Conservation (phyloP, 495 filamentous ascomycete species). For the Talaromyces trachyspermus region DNA sequence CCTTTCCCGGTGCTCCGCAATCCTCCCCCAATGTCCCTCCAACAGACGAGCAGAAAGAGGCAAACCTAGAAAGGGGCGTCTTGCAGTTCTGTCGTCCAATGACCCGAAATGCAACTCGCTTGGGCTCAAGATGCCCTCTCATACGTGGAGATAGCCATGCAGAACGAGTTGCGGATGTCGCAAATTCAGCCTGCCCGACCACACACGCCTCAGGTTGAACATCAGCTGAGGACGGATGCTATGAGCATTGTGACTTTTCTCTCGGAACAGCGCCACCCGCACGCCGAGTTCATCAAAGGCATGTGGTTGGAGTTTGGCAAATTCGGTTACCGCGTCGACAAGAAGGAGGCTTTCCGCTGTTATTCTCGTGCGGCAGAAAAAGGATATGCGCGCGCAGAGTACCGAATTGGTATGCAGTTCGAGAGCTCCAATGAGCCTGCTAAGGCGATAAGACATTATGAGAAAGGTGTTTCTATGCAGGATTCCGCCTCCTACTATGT, state of each 20-base stretch:
- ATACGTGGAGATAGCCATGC: conserved; percentile 78
- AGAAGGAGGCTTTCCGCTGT: conserved; percentile 83
- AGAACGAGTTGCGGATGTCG: conserved; percentile 55
- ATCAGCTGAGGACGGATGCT: conserved; percentile 78
- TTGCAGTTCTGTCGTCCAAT: conserved; percentile 82
- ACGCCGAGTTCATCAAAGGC: conserved; percentile 87
- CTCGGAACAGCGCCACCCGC: conserved; percentile 84
- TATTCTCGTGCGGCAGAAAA: conserved; percentile 81
- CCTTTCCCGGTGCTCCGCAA: conserved; percentile 81
- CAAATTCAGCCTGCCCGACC: conserved; percentile 59
- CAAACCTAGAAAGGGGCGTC: conserved; percentile 74
- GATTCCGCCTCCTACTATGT: conserved; percentile 93
- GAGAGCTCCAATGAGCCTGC: conserved; percentile 85
- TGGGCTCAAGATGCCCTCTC: conserved; percentile 92
- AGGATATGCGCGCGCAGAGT: conserved; percentile 90
- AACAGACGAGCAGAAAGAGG: conserved; percentile 89
- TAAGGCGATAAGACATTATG: conserved; percentile 87
- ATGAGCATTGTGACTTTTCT: conserved; percentile 87
- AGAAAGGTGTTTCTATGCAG: conserved; percentile 61
- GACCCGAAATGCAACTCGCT: conserved; percentile 94
- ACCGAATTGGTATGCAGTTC: conserved; percentile 97
- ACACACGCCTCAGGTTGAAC: conserved; percentile 76
- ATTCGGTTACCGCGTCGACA: conserved; percentile 80
- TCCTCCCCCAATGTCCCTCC: conserved; percentile 86
- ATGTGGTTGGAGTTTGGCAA: conserved; percentile 99